Base-by-base conservation (phyloP, 768 basidiomycete species). In the Dendrothele bispora region DNA sequence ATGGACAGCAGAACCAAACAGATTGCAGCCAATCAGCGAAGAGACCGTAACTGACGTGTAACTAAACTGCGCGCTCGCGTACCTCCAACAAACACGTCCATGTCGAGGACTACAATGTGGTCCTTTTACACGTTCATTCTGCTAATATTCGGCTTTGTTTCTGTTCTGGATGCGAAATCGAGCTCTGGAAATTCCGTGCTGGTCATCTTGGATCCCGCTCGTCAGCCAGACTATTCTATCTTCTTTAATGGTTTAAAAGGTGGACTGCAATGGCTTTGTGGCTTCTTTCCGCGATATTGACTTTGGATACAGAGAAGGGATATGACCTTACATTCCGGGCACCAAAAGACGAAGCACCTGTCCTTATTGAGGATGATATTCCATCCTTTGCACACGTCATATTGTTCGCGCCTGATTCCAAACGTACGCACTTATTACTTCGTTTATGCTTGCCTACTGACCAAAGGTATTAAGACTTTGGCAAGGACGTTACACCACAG, bases 321-420 rank as follows among this genome's bases (percentile, higher is more conserved):
- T 97, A 89, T 66, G 74, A 89, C 42, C 70, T 98, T 38, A 93
- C 88, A 1, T 93, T 95, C 74, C 86, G 94, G 43, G 74, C 78
- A 18, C 90, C 94, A 14, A 91, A 84, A 65, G 88, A 87, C 43
- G 78, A 80, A 37, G 69, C 68, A 39, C 88, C 91, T 8, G 65
- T 75, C 20, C 66, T 93, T 32, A 70, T 86, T 20, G 74, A 85
- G 58, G 83, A 86, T 62, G 90, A 83, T 56, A 77, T 86, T 18
- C 80, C 86, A 30, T 72, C 78, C 39, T 97, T 91, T 67, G 79
- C 84, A 39, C 93, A 98, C 62, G 80, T 97, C 66, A 80, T 98
- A 53, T 64, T 98, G 53, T 86, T 97, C 51, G 80, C 93, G 1
- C 87, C 94, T 10, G 82, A 89, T 50, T 77, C 87, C 36, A 97